Conservation (phyloP, 2,329 filamentous ascomycete species). For the Ceratocystis alfenasii region DNA sequence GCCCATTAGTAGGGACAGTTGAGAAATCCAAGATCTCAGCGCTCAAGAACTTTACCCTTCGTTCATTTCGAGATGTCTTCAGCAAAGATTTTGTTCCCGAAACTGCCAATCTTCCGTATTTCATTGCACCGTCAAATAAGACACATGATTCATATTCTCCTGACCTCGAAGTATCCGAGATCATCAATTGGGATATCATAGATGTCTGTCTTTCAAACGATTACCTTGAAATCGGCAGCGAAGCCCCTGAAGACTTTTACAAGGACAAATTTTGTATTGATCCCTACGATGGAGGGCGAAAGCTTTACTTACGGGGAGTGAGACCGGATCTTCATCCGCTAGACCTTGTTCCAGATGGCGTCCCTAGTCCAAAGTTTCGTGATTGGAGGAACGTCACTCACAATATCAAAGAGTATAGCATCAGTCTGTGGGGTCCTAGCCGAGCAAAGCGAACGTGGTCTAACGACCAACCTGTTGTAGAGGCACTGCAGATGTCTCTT, state of each 20-base stretch:
- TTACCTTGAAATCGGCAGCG: slow-evolving; percentile 30
- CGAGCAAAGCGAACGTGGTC: slow-evolving; percentile 43
- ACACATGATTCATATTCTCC: slow-evolving; percentile 24
- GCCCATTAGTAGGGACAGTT: slow-evolving; percentile 36
- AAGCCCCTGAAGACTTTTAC: slow-evolving; percentile 39
- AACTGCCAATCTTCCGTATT: slow-evolving; percentile 62
- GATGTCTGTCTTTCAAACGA: slow-evolving; percentile 30
- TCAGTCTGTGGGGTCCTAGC: slow-evolving; percentile 57
- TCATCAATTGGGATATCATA: slow-evolving; percentile 54
- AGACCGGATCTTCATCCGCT: slow-evolving; percentile 48
- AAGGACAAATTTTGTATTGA: slow-evolving; percentile 44
- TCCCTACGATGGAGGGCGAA: slow-evolving; percentile 50
- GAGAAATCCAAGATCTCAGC: slow-evolving; percentile 32
- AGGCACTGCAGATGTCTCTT: slow-evolving; percentile 59
- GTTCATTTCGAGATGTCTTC: slow-evolving; percentile 72
- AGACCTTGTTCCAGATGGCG: slow-evolving; percentile 51
- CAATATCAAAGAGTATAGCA: slow-evolving; percentile 72
- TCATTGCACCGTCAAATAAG: slow-evolving; percentile 50
- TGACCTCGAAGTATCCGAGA: not conserved
- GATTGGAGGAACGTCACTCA: slow-evolving; percentile 33
- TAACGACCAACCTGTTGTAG: slow-evolving; percentile 66
- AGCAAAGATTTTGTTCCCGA: slow-evolving; percentile 68
- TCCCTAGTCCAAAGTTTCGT: slow-evolving; percentile 38
- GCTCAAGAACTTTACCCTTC: slow-evolving; percentile 62
- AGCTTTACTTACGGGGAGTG: slow-evolving; percentile 44